Base-by-base conservation (phyloP, 345 rosid genomes). In the Conringia planisiliqua region DNA sequence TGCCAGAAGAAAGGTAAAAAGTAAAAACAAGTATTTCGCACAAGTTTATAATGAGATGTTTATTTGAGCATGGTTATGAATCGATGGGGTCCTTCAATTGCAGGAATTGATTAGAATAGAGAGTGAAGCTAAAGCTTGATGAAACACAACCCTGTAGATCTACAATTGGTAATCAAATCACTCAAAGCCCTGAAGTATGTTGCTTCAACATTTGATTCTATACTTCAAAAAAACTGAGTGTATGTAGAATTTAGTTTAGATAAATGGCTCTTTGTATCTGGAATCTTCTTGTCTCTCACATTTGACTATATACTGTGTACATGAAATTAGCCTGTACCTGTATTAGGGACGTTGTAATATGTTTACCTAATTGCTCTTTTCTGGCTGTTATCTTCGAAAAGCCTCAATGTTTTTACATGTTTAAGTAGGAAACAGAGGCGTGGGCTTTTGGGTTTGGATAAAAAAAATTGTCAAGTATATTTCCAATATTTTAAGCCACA, bases 1-100 rank as follows among this genome's bases (percentile, higher is more conserved):
- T 17, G 81, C 85, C n/a, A 81, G 85, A 63, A 86, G 83, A 82
- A 78, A 78, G 88, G 98, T 92, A 82, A 48, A 7, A 36, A 58
- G 11, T n/a, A 42, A 30, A 43, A n/a, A 29, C 9, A 17, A 30
- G 43, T 55, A 32, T 44, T 30, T 5, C 30, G 24, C 16, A 20
- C 14, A 56, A 69, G 64, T 56, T 17, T 69, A 29, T 30, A 17
- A n/a, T n/a, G n/a, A 69, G 52, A 68, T 56, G 42, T 42, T 42
- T 43, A 18, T 58, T 6, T 44, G 57, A 20, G 57, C 16, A 20
- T 70, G 22, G 24, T 33, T 58, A 20, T 59, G 67, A 71, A 71
- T 16, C 6, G 17, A 4, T 29, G 10, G 4, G 17, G 40, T 68
- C 55, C 6, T 42, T 26, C 17, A 8, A 1, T 35, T 47, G 75